Evolutionary conservation across 73 alveolate species (phyloP), one percentile per base, ranked within the genome.

Genomic region (Paramecium sexaurelia): DNA sequence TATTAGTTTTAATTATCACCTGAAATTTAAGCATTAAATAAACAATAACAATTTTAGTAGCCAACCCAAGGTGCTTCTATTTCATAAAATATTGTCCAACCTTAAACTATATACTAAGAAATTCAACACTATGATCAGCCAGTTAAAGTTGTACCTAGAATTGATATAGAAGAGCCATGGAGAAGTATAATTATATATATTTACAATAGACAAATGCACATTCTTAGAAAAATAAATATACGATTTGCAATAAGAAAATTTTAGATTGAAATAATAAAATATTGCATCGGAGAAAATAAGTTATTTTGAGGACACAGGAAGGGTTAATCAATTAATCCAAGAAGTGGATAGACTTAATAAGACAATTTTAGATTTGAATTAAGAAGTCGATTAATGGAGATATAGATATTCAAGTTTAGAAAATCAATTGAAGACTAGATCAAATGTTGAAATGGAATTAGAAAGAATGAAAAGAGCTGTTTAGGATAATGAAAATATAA

Each of bases 381-480:
- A 6, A 43, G 90, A 78, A 78, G 22, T 78, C 13, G 90, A 78
- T 5, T 22, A 26, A 29, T 78, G 90, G 90, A 78, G 90, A 78
- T 78, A 40, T 17, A 78, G 90, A 78, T 78, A 78, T 78, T 37
- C n/a, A 78, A 78, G 90, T 78, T 45, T 78, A 15, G 90, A 78
- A 40, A 24, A 11, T 9, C 20, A 78, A 45, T 43, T 78, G 19
- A 78, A 43, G 22, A 78, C 90, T 9, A 78, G 90, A 78, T 22
- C 5, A 7, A 78, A 78, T 78, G 90, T 78, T 5, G 90, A 78
- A 26, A 37, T 41, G 41, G 90, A 78, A 78, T 9, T 78, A 7
- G 90, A 78, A 33, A 37, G 90, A 78, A 78, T 78, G 90, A 78
- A 47, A 78, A 78, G 90, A 45, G 69, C 90, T 41, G 90, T 78